phyloP scores from a whole-genome alignment of 83 land plant genomes.

The Thuja plicata region DNA sequence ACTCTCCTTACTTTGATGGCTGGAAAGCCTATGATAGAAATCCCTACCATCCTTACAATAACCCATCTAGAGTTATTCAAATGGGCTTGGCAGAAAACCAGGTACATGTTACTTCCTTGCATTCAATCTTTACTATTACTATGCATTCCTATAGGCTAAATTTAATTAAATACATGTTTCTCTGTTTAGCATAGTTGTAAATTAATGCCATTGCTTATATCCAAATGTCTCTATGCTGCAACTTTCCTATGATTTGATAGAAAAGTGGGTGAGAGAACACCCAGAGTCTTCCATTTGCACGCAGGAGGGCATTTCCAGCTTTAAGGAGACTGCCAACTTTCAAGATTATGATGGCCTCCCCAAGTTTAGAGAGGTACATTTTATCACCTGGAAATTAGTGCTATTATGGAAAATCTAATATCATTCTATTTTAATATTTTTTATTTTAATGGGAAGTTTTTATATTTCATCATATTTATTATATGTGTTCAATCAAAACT shows the following conservation, averaged over 20 bases:
- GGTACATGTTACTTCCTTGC: slow-evolving; percentile 3
- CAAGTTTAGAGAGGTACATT: slow-evolving; percentile 43
- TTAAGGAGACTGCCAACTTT: slow-evolving; percentile 64
- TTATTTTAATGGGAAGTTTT: too few species aligned
- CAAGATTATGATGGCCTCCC: slow-evolving; percentile 73
- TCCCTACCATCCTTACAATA: slow-evolving; percentile 27
- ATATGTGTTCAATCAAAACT: too few species aligned
- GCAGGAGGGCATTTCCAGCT: slow-evolving; percentile 26
- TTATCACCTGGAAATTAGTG: neutral
- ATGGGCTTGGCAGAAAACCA: slow-evolving; percentile 66
- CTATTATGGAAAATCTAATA: too few species aligned
- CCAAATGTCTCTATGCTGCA: slow-evolving; percentile 4
- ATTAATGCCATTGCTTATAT: neutral
- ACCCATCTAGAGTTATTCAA: slow-evolving; percentile 44
- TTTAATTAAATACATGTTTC: too few species aligned
- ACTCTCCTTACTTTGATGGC: slow-evolving; percentile 16
- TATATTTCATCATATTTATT: too few species aligned
- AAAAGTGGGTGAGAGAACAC: slow-evolving; percentile 47
- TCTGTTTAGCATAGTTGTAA: too few species aligned
- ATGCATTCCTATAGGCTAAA: too few species aligned
- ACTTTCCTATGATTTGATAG: slow-evolving; percentile 65
- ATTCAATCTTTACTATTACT: too few species aligned
- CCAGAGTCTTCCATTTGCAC: slow-evolving; percentile 29
- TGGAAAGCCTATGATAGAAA: slow-evolving; percentile 54
- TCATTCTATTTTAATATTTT: too few species aligned